Percentiles rank a stretch among this genome's conserved stretches.
These are phyloP conservation scores for Hypholoma sublateritium DNA, from an alignment of 768 basidiomycete genomes.

Conservation along the genomic window DNA sequence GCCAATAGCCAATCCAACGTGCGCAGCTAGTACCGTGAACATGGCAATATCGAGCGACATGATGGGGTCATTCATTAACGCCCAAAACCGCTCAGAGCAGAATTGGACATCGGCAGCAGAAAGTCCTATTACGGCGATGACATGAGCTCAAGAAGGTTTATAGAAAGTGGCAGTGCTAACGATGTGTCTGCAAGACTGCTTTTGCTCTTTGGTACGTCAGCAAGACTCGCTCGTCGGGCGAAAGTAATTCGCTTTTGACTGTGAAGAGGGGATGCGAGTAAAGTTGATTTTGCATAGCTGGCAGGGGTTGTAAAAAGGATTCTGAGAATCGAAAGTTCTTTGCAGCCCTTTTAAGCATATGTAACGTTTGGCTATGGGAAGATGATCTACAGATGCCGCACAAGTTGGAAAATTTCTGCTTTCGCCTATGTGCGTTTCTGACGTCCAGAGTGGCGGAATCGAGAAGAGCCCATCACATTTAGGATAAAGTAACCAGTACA, in stretches of 20 bases:
- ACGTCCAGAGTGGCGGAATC: conserved; percentile 20
- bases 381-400: conserved; percentile 8
- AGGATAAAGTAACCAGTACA: conserved; percentile 19
- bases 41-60: conserved; percentile 50
- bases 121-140: conserved; percentile 29
- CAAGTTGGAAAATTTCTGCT: conserved; percentile 5
- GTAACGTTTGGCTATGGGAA: conserved; percentile 7
- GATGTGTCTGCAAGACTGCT: conserved; percentile 48
- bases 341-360: conserved; percentile 18
- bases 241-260: conserved; percentile 40
- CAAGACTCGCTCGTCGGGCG: conserved; percentile 43
- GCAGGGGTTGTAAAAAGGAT: not conserved
- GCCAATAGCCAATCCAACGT: conserved; percentile 53
- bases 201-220: conserved; percentile 51
- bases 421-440: conserved; percentile 19
- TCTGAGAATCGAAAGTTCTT: conserved; percentile 1
- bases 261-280: conserved; percentile 48
- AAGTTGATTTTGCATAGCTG: conserved; percentile 36
- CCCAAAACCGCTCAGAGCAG: conserved; percentile 52
- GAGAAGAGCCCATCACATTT: conserved; percentile 18
- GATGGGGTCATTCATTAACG: conserved; percentile 53
- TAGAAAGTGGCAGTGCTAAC: conserved; percentile 28
- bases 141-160: conserved; percentile 5
- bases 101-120: conserved; percentile 46
- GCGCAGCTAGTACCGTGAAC: conserved; percentile 52